A percentile compares a stretch with the other conserved stretches of the same genome.
Conservation (phyloP, 1,139 yeast species). For the Hemisphaericaspora xylanilytica region DNA sequence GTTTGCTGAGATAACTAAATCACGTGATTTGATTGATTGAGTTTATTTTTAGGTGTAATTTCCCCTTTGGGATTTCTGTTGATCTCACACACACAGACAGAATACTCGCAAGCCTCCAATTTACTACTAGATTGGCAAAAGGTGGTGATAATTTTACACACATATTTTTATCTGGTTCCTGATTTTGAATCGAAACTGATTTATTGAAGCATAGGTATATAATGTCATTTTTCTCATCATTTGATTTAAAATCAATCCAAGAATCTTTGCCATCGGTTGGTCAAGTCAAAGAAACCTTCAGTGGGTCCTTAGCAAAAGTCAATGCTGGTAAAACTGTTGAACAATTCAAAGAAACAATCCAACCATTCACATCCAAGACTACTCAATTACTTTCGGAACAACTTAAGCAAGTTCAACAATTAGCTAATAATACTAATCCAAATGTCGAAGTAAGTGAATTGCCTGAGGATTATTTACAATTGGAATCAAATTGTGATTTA, state of each 20-base stretch:
- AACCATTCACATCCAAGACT: constrained; percentile 45
- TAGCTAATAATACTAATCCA: constrained; percentile 28
- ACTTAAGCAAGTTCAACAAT: constrained; percentile 44
- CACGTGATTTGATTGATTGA: too few relatives aligned
- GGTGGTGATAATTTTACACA: too few relatives aligned
- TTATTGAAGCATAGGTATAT: too few relatives aligned
- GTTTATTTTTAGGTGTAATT: too few relatives aligned
- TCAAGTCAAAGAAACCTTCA: constrained; percentile 21
- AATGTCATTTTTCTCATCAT: constrained; percentile 54
- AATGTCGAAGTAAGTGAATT: constrained; percentile 55
- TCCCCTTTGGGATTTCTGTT: too few relatives aligned
- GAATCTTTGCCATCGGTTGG: constrained; percentile 44
- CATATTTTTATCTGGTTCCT: too few relatives aligned
- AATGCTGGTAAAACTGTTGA: constrained; percentile 41
- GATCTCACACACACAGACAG: too few relatives aligned
- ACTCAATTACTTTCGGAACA: constrained; percentile 37
- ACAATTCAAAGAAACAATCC: constrained; percentile 40
- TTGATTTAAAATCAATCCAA: constrained; percentile 47
- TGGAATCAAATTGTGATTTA: constrained; percentile 66
- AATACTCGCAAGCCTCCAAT: too few relatives aligned
- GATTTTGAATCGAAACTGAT: too few relatives aligned
- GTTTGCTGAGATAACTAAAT: too few relatives aligned
- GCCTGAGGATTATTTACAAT: constrained; percentile 66
- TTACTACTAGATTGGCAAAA: too few relatives aligned
- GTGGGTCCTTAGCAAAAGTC: constrained; percentile 39